Conservation (phyloP, 768 basidiomycete species). For the Nidularia pulvinata region DNA sequence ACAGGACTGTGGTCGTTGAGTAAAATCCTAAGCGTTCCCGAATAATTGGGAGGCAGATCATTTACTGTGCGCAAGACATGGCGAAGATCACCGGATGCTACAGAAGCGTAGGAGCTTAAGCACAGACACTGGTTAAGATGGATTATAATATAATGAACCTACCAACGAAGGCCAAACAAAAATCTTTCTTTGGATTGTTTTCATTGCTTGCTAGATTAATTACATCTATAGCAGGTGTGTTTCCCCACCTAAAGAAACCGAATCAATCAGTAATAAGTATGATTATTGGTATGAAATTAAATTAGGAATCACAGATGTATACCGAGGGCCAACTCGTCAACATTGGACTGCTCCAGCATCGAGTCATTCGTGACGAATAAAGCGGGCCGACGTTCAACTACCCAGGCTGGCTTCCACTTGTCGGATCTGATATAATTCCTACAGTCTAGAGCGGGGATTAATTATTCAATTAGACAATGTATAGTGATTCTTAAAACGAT, state of each 20-base stretch:
- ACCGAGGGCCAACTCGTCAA: constrained; percentile 10
- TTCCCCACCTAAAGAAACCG: constrained; percentile 22
- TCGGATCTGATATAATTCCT: constrained; percentile 13
- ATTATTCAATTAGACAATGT: not conserved
- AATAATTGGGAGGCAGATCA: constrained; percentile 34
- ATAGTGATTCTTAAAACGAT: not conserved
- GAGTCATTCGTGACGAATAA: constrained; percentile 4
- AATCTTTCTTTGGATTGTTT: constrained; percentile 13
- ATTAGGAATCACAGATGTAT: constrained; percentile 14
- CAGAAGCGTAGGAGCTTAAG: not conserved
- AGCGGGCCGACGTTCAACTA: constrained; percentile 15
- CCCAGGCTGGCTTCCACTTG: constrained; percentile 19
- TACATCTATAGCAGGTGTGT: constrained; percentile 22
- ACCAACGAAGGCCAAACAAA: constrained; percentile 22
- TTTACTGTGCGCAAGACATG: constrained; percentile 42
- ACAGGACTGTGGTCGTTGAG: constrained; percentile 35
- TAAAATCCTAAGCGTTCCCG: constrained; percentile 33
- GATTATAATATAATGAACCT: not conserved
- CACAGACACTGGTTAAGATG: not conserved
- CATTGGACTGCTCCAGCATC: constrained; percentile 1
- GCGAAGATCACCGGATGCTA: constrained; percentile 51
- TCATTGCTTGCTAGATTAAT: constrained; percentile 25
- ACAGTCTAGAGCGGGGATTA: constrained; percentile 16
- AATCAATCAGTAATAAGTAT: not conserved
- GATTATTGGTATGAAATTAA: not conserved